A percentile compares a stretch with the other conserved stretches of the same genome.
Evolutionary conservation across 192 early-diverging fungal genomes (phyloP).

Genomic region (Coemansia sp.): DNA sequence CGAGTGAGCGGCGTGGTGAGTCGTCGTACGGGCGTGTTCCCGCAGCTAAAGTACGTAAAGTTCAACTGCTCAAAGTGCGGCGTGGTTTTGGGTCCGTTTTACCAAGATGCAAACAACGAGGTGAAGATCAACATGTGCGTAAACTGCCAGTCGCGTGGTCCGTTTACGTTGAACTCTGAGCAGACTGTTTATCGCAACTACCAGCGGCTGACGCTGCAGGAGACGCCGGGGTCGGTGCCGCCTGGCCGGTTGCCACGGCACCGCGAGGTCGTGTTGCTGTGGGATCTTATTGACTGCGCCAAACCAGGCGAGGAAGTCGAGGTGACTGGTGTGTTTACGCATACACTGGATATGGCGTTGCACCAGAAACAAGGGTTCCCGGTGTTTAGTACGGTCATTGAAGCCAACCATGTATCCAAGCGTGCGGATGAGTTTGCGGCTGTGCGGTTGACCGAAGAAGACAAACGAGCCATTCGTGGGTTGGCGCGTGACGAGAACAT

Average conservation of each 20-base stretch:
- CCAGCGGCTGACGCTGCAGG: slow-evolving; percentile 94
- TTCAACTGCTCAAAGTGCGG: slow-evolving; percentile 95
- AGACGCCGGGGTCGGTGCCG: slow-evolving; percentile 92
- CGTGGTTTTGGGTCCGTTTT: slow-evolving; percentile 85
- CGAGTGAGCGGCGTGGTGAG: slow-evolving; percentile 91
- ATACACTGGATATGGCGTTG: slow-evolving; percentile 58
- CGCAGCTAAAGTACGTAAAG: slow-evolving; percentile 95
- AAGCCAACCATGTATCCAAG: slow-evolving; percentile 84
- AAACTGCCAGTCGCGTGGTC: slow-evolving; percentile 88
- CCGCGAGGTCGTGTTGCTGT: slow-evolving; percentile 72
- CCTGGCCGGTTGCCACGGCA: slow-evolving; percentile 92
- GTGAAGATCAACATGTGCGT: slow-evolving; percentile 81
- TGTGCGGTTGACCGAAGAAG: slow-evolving; percentile 59
- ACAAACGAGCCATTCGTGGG: slow-evolving; percentile 64
- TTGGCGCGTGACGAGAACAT: slow-evolving; percentile 59
- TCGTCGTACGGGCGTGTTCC: slow-evolving; percentile 90
- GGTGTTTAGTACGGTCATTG: slow-evolving; percentile 87
- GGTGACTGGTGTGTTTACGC: slow-evolving; percentile 76
- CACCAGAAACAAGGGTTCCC: slow-evolving; percentile 74
- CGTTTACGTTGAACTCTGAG: slow-evolving; percentile 87
- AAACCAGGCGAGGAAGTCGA: slow-evolving; percentile 88
- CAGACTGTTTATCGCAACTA: slow-evolving; percentile 98
- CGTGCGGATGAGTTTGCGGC: slow-evolving; percentile 70
- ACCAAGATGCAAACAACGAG: slow-evolving; percentile 88
- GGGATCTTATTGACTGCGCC: slow-evolving; percentile 61